Percentiles rank a stretch among this genome's conserved stretches.
phyloP scores from a whole-genome alignment of 768 basidiomycete species.

The Suillus variegatus region DNA sequence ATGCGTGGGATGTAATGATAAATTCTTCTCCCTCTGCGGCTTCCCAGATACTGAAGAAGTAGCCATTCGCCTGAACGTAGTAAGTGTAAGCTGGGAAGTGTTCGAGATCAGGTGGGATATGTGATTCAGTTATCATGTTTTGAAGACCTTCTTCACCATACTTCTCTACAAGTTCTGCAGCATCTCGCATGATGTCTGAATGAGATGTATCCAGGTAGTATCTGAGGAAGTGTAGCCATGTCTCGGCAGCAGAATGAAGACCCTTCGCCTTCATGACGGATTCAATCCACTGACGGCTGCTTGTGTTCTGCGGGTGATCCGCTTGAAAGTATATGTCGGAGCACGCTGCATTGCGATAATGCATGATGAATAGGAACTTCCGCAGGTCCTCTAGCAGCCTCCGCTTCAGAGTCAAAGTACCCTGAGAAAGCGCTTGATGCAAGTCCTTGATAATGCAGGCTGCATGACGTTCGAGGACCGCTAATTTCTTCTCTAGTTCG shows the following conservation, averaged over 20 bases:
- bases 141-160: background rate
- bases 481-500: conserved; percentile 31
- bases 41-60: conserved; percentile 38
- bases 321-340: conserved; percentile 30
- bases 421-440: no score
- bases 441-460: conserved; percentile 25
- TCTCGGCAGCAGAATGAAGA: conserved; percentile 23
- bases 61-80: conserved; percentile 25
- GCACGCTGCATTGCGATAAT: conserved; percentile 28
- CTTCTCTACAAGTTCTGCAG: conserved; percentile 5
- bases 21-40: conserved; percentile 37
- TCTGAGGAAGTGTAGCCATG: conserved; percentile 33
- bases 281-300: conserved; percentile 24
- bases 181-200: conserved; percentile 11
- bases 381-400: conserved; percentile 30
- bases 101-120: conserved; percentile 15
- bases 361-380: conserved; percentile 40
- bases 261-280: conserved; percentile 23
- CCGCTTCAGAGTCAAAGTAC: no score
- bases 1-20: conserved; percentile 32
- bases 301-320: conserved; percentile 21
- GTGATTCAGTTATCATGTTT: background rate
- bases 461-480: conserved; percentile 29
- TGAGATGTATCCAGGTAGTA: conserved; percentile 38
- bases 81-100: conserved; percentile 28